Percentiles rank a stretch among this genome's conserved stretches.
Evolutionary conservation across 208 protist species (phyloP).

Genomic region (Herpetomonas tarakana): DNA sequence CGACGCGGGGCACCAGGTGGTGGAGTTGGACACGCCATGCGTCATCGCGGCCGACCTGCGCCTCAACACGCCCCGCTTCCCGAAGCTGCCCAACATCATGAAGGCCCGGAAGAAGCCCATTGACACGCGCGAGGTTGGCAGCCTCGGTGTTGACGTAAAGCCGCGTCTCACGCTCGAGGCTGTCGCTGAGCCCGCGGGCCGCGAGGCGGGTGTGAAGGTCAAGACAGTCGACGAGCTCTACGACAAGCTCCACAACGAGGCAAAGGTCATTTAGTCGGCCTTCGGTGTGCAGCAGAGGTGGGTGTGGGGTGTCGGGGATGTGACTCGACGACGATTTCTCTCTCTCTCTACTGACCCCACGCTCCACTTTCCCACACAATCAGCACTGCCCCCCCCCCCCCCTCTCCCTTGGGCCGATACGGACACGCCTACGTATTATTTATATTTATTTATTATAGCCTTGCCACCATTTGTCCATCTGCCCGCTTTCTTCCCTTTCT

Average conservation of each 20-base stretch:
- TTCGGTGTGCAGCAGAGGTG: background rate
- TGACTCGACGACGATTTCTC: too few relatives aligned
- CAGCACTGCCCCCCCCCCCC: too few relatives aligned
- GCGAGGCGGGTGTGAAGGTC: conserved; percentile 90
- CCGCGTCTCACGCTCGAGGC: conserved; percentile 54
- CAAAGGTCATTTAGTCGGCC: conserved; percentile 72
- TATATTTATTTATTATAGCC: too few relatives aligned
- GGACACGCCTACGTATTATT: too few relatives aligned
- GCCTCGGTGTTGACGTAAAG: conserved; percentile 86
- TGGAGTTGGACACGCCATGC: conserved; percentile 81
- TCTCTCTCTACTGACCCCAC: too few relatives aligned
- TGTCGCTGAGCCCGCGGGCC: conserved; percentile 77
- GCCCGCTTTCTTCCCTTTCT: conserved; percentile 2
- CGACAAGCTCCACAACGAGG: conserved; percentile 92
- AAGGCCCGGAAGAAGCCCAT: conserved; percentile 96
- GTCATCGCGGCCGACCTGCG: conserved; percentile 89
- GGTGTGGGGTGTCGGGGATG: conserved; percentile 3
- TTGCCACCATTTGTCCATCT: background rate
- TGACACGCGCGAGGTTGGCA: conserved; percentile 63
- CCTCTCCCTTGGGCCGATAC: too few relatives aligned
- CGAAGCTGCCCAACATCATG: conserved; percentile 98
- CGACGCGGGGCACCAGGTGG: conserved; percentile 93
- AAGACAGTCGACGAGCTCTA: conserved; percentile 90
- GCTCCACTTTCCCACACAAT: too few relatives aligned
- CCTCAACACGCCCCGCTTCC: conserved; percentile 96